Base-by-base conservation (phyloP, 2,329 filamentous ascomycete genomes). In the Xylariaceae sp. region DNA sequence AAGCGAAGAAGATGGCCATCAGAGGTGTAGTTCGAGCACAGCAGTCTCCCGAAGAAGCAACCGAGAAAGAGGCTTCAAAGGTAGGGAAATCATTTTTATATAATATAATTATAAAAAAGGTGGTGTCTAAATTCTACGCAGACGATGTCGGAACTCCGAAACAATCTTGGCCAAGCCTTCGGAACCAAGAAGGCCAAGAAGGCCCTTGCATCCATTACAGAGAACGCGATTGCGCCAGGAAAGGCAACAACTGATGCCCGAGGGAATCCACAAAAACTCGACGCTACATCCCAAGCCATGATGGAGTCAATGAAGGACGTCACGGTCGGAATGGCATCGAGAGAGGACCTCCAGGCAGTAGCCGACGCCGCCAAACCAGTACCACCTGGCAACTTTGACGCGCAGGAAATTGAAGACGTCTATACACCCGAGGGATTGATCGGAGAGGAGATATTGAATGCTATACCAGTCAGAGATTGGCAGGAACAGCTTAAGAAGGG, bases 101-200 rank as follows among this genome's bases (percentile, higher is more conserved):
- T 20, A 44, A 54, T 43, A 23, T 12, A n/a, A 7, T 41, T 23
- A 19, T 43, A 40, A 19, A 32, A 16, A 7, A 23, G 12, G 40
- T 48, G 21, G 49, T 63, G 40, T 63, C 69, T 63, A 71, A 69
- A 50, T 40, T 20, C 46, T 40, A 40, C 56, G 18, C 64, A 87
- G 84, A 82, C 77, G 44, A 82, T 81, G 67, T 76, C 81, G 65
- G 83, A 88, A 23, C 82, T 83, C 68, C 84, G 84, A 64, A 87
- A 86, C 65, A 84, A 87, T 2, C 84, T 96, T 12, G 89, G 89
- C 41, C 82, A 89, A 65, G 86, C 88, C 29, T 96, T 96, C 67
- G 91, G 91, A 71, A 93, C 90, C 21, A 92, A 90, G 77, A 93
- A 93, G 75, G 89, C 90, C 20, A 89, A 87, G 79, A 93, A 93